phyloP scores from a whole-genome alignment of 2,329 filamentous ascomycete genomes.

The Anisogramma anomala region DNA sequence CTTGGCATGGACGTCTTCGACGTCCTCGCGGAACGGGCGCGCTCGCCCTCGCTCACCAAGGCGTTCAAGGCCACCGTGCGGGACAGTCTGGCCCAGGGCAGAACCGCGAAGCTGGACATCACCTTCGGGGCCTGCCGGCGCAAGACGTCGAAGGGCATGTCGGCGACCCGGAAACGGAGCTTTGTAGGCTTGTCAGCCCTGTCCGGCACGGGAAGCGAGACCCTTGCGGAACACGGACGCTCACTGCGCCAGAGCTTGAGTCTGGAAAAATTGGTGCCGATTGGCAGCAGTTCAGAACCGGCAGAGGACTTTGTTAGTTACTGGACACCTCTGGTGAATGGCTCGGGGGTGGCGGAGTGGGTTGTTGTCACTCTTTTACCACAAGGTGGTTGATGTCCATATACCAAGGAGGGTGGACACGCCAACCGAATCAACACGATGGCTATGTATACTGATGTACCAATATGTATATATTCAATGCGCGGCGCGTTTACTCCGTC shows the following conservation, averaged over 20 bases:
- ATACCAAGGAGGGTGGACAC: too few relatives aligned
- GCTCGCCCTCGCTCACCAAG: constrained; percentile 6
- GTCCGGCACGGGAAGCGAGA: not conserved
- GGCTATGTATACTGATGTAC: too few relatives aligned
- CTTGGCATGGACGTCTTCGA: constrained; percentile 7
- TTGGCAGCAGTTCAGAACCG: not conserved
- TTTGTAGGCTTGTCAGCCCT: not conserved
- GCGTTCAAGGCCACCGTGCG: constrained; percentile 4
- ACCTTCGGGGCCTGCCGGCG: not conserved
- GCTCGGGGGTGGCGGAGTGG: not conserved
- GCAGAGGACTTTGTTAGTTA: constrained; percentile 6
- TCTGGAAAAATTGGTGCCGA: constrained; percentile 1
- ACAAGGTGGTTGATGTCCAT: too few relatives aligned
- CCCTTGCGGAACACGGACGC: not conserved
- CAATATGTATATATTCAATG: too few relatives aligned
- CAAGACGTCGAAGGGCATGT: constrained; percentile 1
- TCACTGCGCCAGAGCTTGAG: constrained; percentile 6
- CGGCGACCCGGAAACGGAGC: constrained; percentile 3
- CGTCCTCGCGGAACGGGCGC: constrained; percentile 1
- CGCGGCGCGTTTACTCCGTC: too few relatives aligned
- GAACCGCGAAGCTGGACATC: constrained; percentile 4
- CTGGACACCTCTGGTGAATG: constrained; percentile 11
- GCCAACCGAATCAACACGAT: too few relatives aligned
- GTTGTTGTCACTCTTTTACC: too few relatives aligned
- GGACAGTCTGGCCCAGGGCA: constrained; percentile 1